Base-by-base conservation (phyloP, 495 filamentous ascomycete genomes). In the Penicillium arizonense region DNA sequence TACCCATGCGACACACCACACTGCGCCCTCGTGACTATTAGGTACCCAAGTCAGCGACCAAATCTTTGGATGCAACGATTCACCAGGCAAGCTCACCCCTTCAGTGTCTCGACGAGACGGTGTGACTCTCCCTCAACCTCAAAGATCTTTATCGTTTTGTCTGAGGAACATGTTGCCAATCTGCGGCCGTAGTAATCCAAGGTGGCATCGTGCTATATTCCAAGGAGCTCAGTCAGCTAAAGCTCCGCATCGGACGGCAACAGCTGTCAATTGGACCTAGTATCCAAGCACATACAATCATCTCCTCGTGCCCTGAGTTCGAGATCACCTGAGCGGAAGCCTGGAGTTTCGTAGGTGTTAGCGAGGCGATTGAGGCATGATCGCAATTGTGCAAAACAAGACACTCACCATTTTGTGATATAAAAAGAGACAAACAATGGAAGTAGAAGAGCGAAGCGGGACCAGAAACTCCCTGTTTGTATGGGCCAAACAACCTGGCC, bases 131-230 rank as follows among this genome's bases (percentile, higher is more conserved):
- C 91, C 70, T 97, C 94, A 44, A 97, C 87, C 76, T 97, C 94
- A 63, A 97, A 99, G 68, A 99, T 96, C 76, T 97, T 97, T 77
- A 99, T 95, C 43, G 93, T 97, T 69, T 91, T 90, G 73, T 99
- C 94, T 49, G 92, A 96, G 18, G 91, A 96, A 72, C 94, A 97
- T 60, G 94, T 99, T 55, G 94, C 94, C 63, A 99, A 85, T 59
- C 93, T 86, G 55, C 94, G 87, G 61, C 94, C 94, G 72, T 97
- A 99, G 75, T 97, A 97, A 71, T 99, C 95, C 57, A 99, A 86
- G 48, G 91, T 91, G 47, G 93, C 94, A 83, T 97, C 94, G 64
- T 97, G 94, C 93, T 97, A 69, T 5, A 37, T 58, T 36, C 7
- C 11, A 46, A 13, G 23, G 8, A 4, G 5, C 26, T 35, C 20